Percentiles rank a stretch among this genome's conserved stretches.
phyloP scores from a whole-genome alignment of 768 basidiomycete species.

The Cystobasidium ongulense region DNA sequence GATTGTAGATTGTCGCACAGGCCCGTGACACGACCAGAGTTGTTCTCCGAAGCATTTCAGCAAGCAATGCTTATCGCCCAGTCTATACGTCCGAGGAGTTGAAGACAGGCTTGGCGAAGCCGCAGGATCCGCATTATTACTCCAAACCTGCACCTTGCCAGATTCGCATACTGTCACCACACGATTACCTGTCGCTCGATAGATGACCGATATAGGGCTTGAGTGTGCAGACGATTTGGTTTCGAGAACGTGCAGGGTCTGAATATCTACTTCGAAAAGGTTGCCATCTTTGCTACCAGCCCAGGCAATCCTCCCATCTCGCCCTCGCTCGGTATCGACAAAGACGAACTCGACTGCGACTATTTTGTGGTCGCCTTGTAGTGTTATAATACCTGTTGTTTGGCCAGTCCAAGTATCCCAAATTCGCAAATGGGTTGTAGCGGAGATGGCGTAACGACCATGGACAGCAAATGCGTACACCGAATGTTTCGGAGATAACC shows the following conservation, averaged over 20 bases:
- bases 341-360: slow-evolving; percentile 67
- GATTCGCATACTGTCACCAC: slow-evolving; percentile 66
- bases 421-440: slow-evolving; percentile 42
- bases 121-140: slow-evolving; percentile 13
- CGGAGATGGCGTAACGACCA: slow-evolving; percentile 45
- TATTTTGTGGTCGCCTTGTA: slow-evolving; percentile 63
- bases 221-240: slow-evolving; percentile 59
- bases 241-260: slow-evolving; percentile 55
- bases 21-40: slow-evolving; percentile 67
- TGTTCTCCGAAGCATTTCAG: slow-evolving; percentile 63
- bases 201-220: slow-evolving; percentile 61
- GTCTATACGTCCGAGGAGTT: slow-evolving; percentile 46
- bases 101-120: slow-evolving; percentile 30
- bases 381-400: slow-evolving; percentile 51
- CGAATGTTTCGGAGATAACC: slow-evolving; percentile 38
- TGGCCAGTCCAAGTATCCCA: slow-evolving; percentile 44
- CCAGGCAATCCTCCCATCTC: slow-evolving; percentile 65
- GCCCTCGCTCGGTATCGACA: slow-evolving; percentile 4
- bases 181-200: slow-evolving; percentile 64
- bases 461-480: slow-evolving; percentile 45
- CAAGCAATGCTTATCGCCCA: slow-evolving; percentile 75
- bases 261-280: slow-evolving; percentile 69
- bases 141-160: slow-evolving; percentile 72
- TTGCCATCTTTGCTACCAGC: slow-evolving; percentile 84
- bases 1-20: slow-evolving; percentile 48